Evolutionary conservation across 352 stramenopile genomes (phyloP), one percentile per base, ranked within the genome.

Genomic region (Globisporangium polare): DNA sequence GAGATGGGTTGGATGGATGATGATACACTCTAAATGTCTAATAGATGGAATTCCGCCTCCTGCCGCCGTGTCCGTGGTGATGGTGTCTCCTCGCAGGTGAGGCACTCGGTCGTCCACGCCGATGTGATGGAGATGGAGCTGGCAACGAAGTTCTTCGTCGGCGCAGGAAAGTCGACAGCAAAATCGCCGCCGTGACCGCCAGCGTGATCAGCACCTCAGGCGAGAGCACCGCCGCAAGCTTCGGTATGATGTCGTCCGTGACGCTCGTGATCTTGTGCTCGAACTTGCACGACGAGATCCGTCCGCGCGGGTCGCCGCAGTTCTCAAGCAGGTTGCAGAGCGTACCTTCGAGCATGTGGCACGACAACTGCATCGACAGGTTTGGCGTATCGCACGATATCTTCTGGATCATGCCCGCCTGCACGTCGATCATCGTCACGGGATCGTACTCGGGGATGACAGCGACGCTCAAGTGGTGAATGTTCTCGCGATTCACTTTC

Each of bases 261-360:
- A 89, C 57, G 41, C 81, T 86, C 10, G 83, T 71, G 58, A 95
- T 88, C 27, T 89, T 83, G 58, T 94, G 82, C 62, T 91, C 70
- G 33, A 95, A 94, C 1, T 71, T 63, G 54, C 86, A 94, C 20
- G 74, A 80, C 0, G 86, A 81, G 60, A 94, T 86, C 0, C 78
- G 78, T 8, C 70, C 56, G 29, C 75, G 68, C 5, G 70, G 52
- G 62, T 90, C 84, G 17, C 84, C 83, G 58, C 84, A 92, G 60
- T 95, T 81, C 51, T 93, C 78, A 0, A 95, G 62, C 31, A 94
- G 62, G 56, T 95, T 95, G 66, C 85, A 94, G 31, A 96, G 61
- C 22, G 86, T 93, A 52, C 86, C 82, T 78, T 96, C 87, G n/a
- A 96, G 84, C 87, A 97, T 95, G 72, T 97, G 89, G 62, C 89